Evolutionary conservation across 805 yeast genomes (phyloP).

Genomic region (Pichia membranifaciens): DNA sequence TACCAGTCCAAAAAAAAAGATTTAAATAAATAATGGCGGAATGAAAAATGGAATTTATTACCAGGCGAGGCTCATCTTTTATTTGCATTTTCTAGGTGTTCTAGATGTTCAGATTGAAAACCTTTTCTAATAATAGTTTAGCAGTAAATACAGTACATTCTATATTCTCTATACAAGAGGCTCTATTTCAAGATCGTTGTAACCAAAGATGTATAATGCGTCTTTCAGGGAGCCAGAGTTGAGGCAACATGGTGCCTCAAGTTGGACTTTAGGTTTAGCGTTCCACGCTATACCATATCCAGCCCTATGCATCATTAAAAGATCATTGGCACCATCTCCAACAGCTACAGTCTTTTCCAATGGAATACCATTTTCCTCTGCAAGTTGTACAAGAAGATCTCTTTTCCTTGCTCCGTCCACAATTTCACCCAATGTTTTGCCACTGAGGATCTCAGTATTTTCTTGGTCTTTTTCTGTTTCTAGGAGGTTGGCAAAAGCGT

Average conservation of each 20-base stretch:
- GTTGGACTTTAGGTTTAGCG: constrained; percentile 91
- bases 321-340: constrained; percentile 97
- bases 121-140: not conserved
- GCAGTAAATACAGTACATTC: not conserved
- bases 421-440: constrained; percentile 70
- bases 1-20: too few species aligned
- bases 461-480: constrained; percentile 39
- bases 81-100: not conserved
- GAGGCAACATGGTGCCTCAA: constrained; percentile 72
- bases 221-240: constrained; percentile 72
- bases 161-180: not conserved
- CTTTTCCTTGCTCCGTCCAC: constrained; percentile 88
- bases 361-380: constrained; percentile 47
- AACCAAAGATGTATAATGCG: constrained; percentile 76
- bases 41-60: too few species aligned
- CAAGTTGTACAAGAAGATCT: constrained; percentile 55
- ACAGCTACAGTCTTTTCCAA: constrained; percentile 64
- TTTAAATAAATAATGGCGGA: too few species aligned
- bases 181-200: constrained; percentile 47
- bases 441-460: constrained; percentile 51
- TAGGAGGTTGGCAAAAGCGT: constrained; percentile 79
- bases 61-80: not conserved
- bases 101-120: too few species aligned
- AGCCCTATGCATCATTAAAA: constrained; percentile 84
- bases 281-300: constrained; percentile 97